Conservation (phyloP, 1,139 yeast species). For the Pneumocystis sp. region DNA sequence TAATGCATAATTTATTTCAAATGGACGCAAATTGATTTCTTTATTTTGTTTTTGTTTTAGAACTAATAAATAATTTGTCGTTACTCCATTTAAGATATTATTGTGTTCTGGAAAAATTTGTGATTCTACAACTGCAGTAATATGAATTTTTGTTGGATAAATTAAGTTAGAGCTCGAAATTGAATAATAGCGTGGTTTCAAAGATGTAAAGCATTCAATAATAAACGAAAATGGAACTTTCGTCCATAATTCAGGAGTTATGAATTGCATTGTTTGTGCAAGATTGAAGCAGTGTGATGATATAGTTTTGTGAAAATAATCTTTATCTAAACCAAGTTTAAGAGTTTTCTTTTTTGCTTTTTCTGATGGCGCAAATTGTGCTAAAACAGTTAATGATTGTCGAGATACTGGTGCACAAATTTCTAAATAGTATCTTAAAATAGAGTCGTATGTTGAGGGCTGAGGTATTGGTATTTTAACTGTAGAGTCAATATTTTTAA, state of each 20-base stretch:
- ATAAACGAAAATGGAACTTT: constrained; percentile 72
- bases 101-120: constrained; percentile 35
- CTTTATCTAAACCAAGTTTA: constrained; percentile 54
- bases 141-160: constrained; percentile 57
- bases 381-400: constrained; percentile 62
- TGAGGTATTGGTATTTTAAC: constrained; percentile 67
- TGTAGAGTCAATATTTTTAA: constrained; percentile 64
- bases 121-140: constrained; percentile 86
- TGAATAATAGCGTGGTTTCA: constrained; percentile 92
- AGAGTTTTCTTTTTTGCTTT: constrained; percentile 39
- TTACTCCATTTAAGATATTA: constrained; percentile 61
- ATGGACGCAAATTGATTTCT: constrained; percentile 20
- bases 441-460: constrained; percentile 82
- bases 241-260: constrained; percentile 58
- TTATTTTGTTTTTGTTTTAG: constrained; percentile 45
- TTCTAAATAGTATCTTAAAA: constrained; percentile 74
- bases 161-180: constrained; percentile 79
- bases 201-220: constrained; percentile 62
- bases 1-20: constrained; percentile 48
- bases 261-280: constrained; percentile 52
- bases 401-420: constrained; percentile 89
- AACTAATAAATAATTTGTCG: constrained; percentile 73
- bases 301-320: constrained; percentile 48
- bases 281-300: constrained; percentile 49
- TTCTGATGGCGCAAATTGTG: constrained; percentile 65